A percentile compares a stretch with the other conserved stretches of the same genome.
phyloP scores from a whole-genome alignment of 345 rosid species.

The Psidium guajava region DNA sequence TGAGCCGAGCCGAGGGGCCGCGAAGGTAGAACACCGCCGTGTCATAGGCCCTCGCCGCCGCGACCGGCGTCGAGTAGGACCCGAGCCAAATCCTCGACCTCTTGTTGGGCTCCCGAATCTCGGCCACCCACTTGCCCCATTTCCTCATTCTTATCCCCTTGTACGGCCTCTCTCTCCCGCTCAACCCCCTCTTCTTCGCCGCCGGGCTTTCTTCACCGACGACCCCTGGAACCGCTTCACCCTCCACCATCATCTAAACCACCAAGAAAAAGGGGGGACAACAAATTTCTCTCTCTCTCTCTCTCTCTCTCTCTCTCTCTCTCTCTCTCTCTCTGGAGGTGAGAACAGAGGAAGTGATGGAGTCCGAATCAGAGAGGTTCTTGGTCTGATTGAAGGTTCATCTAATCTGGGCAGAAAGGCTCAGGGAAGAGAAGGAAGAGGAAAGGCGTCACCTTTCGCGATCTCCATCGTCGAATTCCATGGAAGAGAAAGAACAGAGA shows the following conservation, averaged over 20 bases:
- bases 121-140: conserved; percentile 99
- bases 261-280: neutral
- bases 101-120: conserved; percentile 94
- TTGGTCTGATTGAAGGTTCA: neutral
- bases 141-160: conserved; percentile 99
- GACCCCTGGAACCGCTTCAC: neutral
- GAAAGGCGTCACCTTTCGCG: neutral
- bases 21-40: conserved; percentile 86
- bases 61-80: conserved; percentile 83
- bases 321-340: neutral
- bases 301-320: neutral
- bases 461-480: neutral
- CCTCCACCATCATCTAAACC: neutral
- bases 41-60: conserved; percentile 97
- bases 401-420: neutral
- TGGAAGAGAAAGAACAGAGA: neutral
- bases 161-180: conserved; percentile 37
- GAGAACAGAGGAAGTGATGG: neutral
- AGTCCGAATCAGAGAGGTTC: neutral
- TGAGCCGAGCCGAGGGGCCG: conserved; percentile 89
- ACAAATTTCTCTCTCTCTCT: neutral
- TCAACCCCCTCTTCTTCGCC: conserved; percentile 7
- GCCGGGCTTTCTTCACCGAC: neutral
- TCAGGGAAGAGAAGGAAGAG: neutral
- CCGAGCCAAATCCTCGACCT: conserved; percentile 91